These are phyloP conservation scores for Phytophthora sp. DNA, from an alignment of 352 stramenopile genomes.

Conservation along the genomic window DNA sequence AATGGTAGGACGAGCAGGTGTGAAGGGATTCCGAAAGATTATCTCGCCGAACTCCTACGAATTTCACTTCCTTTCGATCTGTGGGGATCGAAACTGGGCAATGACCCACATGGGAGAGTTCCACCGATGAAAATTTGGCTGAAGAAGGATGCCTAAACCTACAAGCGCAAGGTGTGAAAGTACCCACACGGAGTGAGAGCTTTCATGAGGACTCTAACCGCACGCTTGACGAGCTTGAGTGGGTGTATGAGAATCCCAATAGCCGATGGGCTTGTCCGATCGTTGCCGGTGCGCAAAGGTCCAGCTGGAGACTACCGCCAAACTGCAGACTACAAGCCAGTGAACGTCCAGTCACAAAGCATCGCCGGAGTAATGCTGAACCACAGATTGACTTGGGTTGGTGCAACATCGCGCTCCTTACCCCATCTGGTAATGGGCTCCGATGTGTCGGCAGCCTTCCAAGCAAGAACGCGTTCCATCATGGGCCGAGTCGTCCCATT, in stretches of 20 bases:
- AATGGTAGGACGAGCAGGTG: not conserved
- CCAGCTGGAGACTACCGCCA: not conserved
- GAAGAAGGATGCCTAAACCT: conserved; percentile 17
- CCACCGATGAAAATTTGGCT: conserved; percentile 17
- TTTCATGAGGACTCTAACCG: conserved; percentile 18
- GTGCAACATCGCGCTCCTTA: too few relatives aligned
- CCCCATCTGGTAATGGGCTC: too few relatives aligned
- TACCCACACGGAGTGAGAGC: conserved; percentile 3
- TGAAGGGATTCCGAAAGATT: conserved; percentile 6
- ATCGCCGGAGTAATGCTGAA: conserved; percentile 25
- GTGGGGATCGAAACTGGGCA: conserved; percentile 5
- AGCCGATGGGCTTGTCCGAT: conserved; percentile 15
- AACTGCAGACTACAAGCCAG: conserved; percentile 18
- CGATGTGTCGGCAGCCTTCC: too few relatives aligned
- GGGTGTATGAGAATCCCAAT: conserved; percentile 17
- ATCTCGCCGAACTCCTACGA: conserved; percentile 4
- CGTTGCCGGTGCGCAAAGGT: conserved; percentile 2
- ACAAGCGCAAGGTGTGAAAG: conserved; percentile 16
- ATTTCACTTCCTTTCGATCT: too few relatives aligned
- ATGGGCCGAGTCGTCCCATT: too few relatives aligned
- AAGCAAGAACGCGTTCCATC: too few relatives aligned
- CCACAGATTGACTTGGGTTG: conserved; percentile 9
- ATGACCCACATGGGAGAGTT: conserved; percentile 10
- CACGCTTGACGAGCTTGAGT: conserved; percentile 1
- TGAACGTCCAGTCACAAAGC: conserved; percentile 7